phyloP scores from a whole-genome alignment of 1,139 yeast species.

The Lodderomyces metapsilosis region DNA sequence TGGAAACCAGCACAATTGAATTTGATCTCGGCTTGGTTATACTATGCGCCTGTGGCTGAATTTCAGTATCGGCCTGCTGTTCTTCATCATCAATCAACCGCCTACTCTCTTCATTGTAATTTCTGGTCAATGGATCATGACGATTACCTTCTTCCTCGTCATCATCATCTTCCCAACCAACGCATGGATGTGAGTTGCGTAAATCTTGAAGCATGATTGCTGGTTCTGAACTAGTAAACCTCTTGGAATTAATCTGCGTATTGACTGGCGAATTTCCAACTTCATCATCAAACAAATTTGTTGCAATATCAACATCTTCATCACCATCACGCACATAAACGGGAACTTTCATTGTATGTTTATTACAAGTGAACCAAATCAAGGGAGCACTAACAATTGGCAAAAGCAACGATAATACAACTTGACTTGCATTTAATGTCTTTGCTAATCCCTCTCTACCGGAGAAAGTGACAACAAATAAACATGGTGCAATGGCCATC shows the following conservation, averaged over 20 bases:
- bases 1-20: constrained; percentile 1
- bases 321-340: constrained; percentile 34
- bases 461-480: constrained; percentile 68
- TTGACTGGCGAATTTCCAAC: constrained; percentile 1
- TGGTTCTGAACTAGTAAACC: constrained; percentile 37
- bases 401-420: constrained; percentile 74
- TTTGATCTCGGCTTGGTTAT: constrained; percentile 8
- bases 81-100: constrained; percentile 11
- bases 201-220: constrained; percentile 45
- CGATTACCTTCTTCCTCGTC: constrained; percentile 16
- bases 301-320: constrained; percentile 22
- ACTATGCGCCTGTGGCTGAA: constrained; percentile 7
- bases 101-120: constrained; percentile 17
- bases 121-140: neutral
- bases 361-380: constrained; percentile 76
- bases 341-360: constrained; percentile 74
- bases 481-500: constrained; percentile 86
- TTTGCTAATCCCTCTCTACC: constrained; percentile 86
- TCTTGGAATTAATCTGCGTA: constrained; percentile 7
- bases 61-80: constrained; percentile 5
- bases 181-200: constrained; percentile 45
- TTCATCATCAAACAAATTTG: constrained; percentile 23
- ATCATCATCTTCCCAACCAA: constrained; percentile 44
- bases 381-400: constrained; percentile 92
- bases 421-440: constrained; percentile 84